Evolutionary conservation across 208 protist genomes (phyloP), one percentile per base, ranked within the genome.

Genomic region (Leishmania arabica): DNA sequence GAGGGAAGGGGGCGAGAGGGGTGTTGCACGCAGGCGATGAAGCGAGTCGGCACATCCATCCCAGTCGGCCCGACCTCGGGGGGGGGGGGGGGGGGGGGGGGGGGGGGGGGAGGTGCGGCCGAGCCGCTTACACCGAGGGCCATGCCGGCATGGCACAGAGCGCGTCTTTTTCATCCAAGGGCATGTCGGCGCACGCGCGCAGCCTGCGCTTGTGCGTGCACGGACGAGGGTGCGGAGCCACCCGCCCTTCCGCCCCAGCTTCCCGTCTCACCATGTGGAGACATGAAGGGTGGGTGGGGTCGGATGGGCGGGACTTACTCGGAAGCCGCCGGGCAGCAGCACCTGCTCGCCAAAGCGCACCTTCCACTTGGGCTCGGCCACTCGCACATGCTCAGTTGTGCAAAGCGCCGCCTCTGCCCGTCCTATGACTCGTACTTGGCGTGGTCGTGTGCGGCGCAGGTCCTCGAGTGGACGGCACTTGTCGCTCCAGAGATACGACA

Each of bases 401-500:
- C 77, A 80, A 24, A 70, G 24, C 1, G 58, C 17, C 17, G 31
- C n/a, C 8, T 8, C 56, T 9, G 34, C 53, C 54, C 6, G 34
- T 31, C 9, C n/a, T 27, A n/a, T 47, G 2, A 13, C 21, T 45
- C 8, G 47, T 31, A 17, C 15, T 21, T 34, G 5, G 21, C 34
- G 56, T 4, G 13, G 45, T 15, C 34, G 37, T 31, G 45, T 54
- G 42, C 83, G 83, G 21, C 58, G 68, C 27, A 78, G 24, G 56
- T 88, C 89, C 80, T 90, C 86, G 6, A 64, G 75, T 5, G 53
- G 83, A 3, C 91, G 71, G 9, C 51, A 40, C 17, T 68, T 64
- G 77, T 87, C 78, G 24, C 80, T 47, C 82, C 90, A 89, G 69
- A 90, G 40, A 58, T 81, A 68, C 45, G 64, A 80, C 70, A 90